Evolutionary conservation across 495 filamentous ascomycete species (phyloP), one percentile per base, ranked within the genome.

Genomic region (Achaetomiella virescens): DNA sequence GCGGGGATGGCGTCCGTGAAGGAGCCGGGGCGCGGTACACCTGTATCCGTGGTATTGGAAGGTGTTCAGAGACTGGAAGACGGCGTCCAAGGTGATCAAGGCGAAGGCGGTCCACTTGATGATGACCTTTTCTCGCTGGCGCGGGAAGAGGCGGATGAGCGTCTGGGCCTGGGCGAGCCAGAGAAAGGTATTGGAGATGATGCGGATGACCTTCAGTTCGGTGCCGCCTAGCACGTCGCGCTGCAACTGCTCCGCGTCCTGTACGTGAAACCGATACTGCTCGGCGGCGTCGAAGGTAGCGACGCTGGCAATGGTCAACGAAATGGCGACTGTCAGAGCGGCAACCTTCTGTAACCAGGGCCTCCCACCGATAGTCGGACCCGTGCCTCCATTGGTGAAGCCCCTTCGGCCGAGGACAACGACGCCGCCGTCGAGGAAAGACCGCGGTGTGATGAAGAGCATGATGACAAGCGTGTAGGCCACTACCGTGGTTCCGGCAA

Each of bases 101-200:
- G 87, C 89, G 70, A 97, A 96, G 1, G 91, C 93, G 9, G 90
- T 87, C 93, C 93, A 98, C 72, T 97, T 97, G 73, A 98, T 98
- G 65, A 97, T 87, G 20, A 97, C 83, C 71, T 97, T 97, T 68
- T 98, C 93, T 59, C 95, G 90, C 63, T 97, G 91, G 24, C 93
- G 87, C 17, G 95, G 95, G 64, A 98, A 98, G 0, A 98, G 75
- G 45, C 93, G 84, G 64, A 98, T 96, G 45, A 98, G 74, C 0
- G 93, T 98, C 68, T 98, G 93, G 0, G 95, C 91, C 71, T 98
- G 93, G 1, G 93, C 93, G 51, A 97, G 83, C 93, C 93, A 98
- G 11, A 98, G 80, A 63, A 96, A 97, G 0, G 91, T 88, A 66
- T 95, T 90, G 3, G 90, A 96, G 48, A 98, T 88, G 55, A 97